Percentiles rank a stretch among this genome's conserved stretches.
Evolutionary conservation across 2,329 filamentous ascomycete genomes (phyloP).

Genomic region (Ascochyta clinopodiicola): DNA sequence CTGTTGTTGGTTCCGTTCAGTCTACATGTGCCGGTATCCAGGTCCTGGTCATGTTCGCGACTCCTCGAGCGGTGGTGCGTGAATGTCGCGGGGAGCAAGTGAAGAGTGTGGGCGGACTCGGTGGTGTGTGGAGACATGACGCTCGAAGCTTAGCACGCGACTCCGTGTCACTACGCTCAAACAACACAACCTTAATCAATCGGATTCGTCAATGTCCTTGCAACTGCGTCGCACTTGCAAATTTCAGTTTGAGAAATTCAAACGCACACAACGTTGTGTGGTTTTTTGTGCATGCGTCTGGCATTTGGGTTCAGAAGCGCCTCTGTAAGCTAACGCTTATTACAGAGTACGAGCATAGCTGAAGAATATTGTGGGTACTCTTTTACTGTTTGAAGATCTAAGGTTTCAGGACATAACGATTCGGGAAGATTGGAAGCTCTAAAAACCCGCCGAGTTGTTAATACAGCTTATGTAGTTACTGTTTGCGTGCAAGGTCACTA

Average conservation of each 20-base stretch:
- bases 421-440: too few species aligned
- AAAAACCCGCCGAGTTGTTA: too few species aligned
- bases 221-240: not conserved
- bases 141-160: constrained; percentile 21
- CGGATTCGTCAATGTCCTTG: not conserved
- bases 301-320: not conserved
- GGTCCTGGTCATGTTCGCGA: constrained; percentile 13
- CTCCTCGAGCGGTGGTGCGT: not conserved
- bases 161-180: constrained; percentile 15
- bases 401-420: too few species aligned
- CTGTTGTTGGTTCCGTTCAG: constrained; percentile 1
- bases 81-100: constrained; percentile 10
- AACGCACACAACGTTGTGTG: not conserved
- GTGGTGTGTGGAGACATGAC: constrained; percentile 21
- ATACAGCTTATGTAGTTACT: too few species aligned
- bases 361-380: too few species aligned
- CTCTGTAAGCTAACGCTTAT: not conserved
- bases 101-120: constrained; percentile 15
- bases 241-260: too few species aligned
- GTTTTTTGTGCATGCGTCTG: not conserved
- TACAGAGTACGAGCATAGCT: too few species aligned
- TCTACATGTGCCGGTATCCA: constrained; percentile 1
- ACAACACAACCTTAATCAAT: constrained; percentile 1
- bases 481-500: too few species aligned
- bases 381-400: too few species aligned